These are phyloP conservation scores for Escallonia rubra DNA, from an alignment of 129 eudicot genomes.

Conservation along the genomic window DNA sequence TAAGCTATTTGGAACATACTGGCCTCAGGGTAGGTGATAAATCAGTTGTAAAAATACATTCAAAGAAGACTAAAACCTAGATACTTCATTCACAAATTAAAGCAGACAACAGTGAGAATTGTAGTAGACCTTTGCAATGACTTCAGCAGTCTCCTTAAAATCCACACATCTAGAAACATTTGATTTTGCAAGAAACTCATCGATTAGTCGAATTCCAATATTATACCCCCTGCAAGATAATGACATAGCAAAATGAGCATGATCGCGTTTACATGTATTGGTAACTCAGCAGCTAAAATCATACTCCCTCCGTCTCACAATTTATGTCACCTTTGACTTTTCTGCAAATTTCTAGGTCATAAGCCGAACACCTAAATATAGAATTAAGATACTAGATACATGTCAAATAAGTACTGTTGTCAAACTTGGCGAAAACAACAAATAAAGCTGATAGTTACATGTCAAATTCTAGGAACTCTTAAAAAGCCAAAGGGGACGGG, in stretches of 20 bases:
- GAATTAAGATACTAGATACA: too few species aligned
- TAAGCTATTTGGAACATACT: too few species aligned
- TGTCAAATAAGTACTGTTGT: too few species aligned
- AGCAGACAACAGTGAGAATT: not conserved
- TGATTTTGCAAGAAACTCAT: conserved; percentile 91
- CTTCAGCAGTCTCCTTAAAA: conserved; percentile 97
- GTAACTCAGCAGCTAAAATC: not conserved
- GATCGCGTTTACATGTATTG: not conserved
- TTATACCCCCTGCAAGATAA: conserved; percentile 79
- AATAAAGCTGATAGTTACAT: too few species aligned
- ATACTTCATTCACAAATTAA: not conserved
- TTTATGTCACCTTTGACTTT: too few species aligned
- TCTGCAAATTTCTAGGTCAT: too few species aligned
- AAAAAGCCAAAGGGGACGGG: not conserved
- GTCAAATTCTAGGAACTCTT: not conserved
- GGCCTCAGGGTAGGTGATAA: too few species aligned
- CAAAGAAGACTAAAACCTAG: not conserved
- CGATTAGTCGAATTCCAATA: conserved; percentile 84
- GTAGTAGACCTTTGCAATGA: conserved; percentile 78
- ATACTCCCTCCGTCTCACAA: too few species aligned
- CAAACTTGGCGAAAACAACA: too few species aligned
- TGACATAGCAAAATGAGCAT: not conserved
- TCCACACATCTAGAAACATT: conserved; percentile 90
- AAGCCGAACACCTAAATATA: too few species aligned
- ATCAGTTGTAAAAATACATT: not conserved